These are phyloP conservation scores for Microbotryomycetes sp. DNA, from an alignment of 1,284 basidiomycete species.

Conservation along the genomic window DNA sequence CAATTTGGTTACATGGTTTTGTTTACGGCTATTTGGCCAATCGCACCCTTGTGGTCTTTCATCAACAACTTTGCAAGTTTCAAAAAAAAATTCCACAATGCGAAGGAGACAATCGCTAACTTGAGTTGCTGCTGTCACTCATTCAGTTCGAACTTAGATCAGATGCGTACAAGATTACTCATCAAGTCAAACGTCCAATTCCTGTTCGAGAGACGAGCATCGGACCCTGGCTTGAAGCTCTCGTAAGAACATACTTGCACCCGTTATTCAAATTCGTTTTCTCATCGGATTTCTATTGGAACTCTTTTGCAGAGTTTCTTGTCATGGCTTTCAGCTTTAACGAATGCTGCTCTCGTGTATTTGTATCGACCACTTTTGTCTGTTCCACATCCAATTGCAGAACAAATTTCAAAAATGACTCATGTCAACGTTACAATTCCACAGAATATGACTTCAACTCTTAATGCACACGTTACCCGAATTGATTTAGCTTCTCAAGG, in stretches of 20 bases:
- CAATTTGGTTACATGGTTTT: slow-evolving; percentile 85
- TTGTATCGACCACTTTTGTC: slow-evolving; percentile 55
- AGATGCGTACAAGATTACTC: slow-evolving; percentile 90
- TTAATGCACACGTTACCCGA: not conserved
- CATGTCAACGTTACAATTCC: not conserved
- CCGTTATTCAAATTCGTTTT: slow-evolving; percentile 37
- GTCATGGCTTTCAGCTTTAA: slow-evolving; percentile 76
- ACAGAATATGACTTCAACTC: not conserved
- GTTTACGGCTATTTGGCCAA: slow-evolving; percentile 92
- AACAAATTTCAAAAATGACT: not conserved
- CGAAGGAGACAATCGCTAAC: too few relatives aligned
- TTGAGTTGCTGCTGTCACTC: too few relatives aligned
- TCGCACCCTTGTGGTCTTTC: slow-evolving; percentile 62
- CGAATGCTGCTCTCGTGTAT: slow-evolving; percentile 77
- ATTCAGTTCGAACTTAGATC: slow-evolving; percentile 69
- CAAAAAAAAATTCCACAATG: too few relatives aligned
- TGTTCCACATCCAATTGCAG: slow-evolving; percentile 6
- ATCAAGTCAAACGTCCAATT: slow-evolving; percentile 75
- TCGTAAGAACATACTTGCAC: slow-evolving; percentile 51
- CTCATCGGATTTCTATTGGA: slow-evolving; percentile 25
- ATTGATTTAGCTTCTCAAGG: not conserved
- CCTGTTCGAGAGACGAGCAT: slow-evolving; percentile 82
- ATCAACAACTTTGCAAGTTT: slow-evolving; percentile 36
- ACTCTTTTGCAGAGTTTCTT: slow-evolving; percentile 54
- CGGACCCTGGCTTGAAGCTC: slow-evolving; percentile 85